These are phyloP conservation scores for Phytopythium cucurbitacearum DNA, from an alignment of 352 stramenopile genomes.

Conservation along the genomic window DNA sequence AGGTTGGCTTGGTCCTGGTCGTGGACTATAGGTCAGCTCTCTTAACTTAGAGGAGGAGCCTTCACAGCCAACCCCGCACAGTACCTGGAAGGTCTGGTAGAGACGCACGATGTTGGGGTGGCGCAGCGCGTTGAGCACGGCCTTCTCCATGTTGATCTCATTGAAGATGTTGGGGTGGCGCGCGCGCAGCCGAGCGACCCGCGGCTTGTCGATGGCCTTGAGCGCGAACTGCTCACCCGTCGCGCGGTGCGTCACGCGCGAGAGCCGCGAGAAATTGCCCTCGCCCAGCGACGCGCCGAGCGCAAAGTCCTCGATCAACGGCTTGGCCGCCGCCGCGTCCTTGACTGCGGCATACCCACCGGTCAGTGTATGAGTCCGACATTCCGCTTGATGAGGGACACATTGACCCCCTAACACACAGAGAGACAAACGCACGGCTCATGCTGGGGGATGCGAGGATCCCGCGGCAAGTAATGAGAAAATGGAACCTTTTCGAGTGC, in stretches of 20 bases:
- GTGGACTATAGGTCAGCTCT: neutral
- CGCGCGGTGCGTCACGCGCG: constrained; percentile 82
- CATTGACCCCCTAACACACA: neutral
- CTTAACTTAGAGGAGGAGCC: neutral
- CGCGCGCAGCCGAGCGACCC: constrained; percentile 79
- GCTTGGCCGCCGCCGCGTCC: constrained; percentile 57
- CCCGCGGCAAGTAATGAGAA: too few relatives aligned
- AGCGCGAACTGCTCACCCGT: constrained; percentile 93
- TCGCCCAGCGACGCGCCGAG: constrained; percentile 58
- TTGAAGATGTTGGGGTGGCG: constrained; percentile 98
- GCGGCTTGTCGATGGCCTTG: constrained; percentile 94
- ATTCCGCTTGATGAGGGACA: too few relatives aligned
- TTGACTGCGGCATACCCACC: constrained; percentile 43
- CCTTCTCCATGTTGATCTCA: constrained; percentile 98
- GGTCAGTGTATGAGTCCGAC: neutral
- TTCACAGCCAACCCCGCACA: neutral
- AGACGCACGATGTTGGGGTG: constrained; percentile 93
- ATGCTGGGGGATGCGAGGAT: too few relatives aligned
- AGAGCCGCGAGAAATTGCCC: constrained; percentile 96
- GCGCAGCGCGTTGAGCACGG: constrained; percentile 85
- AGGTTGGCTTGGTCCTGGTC: constrained; percentile 86
- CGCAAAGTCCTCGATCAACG: constrained; percentile 67
- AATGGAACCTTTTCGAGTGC: too few relatives aligned
- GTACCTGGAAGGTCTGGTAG: constrained; percentile 94
- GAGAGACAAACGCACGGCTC: neutral